Evolutionary conservation across 2,329 filamentous ascomycete genomes (phyloP), one percentile per base, ranked within the genome.

Genomic region (Monosporascus sp.): DNA sequence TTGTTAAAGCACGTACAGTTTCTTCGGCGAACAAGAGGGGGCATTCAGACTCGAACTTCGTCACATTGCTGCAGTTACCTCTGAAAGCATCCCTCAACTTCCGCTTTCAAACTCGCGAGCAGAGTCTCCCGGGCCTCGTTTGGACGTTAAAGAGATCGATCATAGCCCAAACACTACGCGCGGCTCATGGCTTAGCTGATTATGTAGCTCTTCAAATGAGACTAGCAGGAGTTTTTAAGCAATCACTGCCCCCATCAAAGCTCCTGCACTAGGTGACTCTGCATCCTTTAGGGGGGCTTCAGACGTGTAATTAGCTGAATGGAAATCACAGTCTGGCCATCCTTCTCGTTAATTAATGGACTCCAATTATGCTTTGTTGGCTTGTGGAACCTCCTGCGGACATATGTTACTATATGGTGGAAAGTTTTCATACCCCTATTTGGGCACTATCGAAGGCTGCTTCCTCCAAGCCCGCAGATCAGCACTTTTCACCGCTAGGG

Each of bases 11-110:
- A 46, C 4, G 4, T 44, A 35, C 17, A 90, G 88, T 69, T 91
- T 90, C 74, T 92, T 92, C 60, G 88, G 85, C 8, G 71, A 79
- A 0, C 88, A 92, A 68, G 75, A 88, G 57, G 89, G 89, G 3
- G 74, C 82, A 3, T 91, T 91, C 60, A 75, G 73, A 3, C 65
- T 88, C 5, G 72, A 75, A 2, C 68, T 88, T 54, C 68, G 68
- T 31, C 81, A 79, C 1, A 80, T 87, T 53, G 74, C 78, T 14
- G 81, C 79, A 2, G 20, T 44, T 24, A 45, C 20, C n/a, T 46
- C 24, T n/a, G 17, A 17, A 24, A n/a, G n/a, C 43, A 19, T 27
- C 43, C 22, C 5, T 27, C 24, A 46, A 14, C 43, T 17, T 17
- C 24, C 16, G 22, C 22, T 14, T n/a, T 24, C 22, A 19, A 24